Evolutionary conservation across 495 filamentous ascomycete species (phyloP), one percentile per base, ranked within the genome.

Genomic region (Eremomyces bilateralis): DNA sequence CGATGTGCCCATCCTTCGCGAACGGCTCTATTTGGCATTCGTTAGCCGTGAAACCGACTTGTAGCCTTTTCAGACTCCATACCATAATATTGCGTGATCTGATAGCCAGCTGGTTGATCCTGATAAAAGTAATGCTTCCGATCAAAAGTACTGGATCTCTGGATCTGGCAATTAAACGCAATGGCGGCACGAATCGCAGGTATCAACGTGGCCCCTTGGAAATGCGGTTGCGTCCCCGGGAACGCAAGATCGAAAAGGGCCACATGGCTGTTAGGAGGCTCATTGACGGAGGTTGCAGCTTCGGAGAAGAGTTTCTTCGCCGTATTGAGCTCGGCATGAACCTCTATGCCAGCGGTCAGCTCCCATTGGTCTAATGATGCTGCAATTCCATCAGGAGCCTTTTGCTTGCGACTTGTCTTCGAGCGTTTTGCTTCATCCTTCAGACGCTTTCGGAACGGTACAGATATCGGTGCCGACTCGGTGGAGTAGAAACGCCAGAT

Each of bases 41-140:
- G 24, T 25, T 19, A 33, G 12, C 0, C 21, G 15, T 5, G 15
- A 24, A 3, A n/a, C 3, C 16, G 15, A n/a, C 4, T 29, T 8
- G 24, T 21, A 1, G 24, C 24, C 24, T 8, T 3, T 18, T 12
- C 20, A 16, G 20, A 20, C 2, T 15, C 18, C 48, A 45, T 69
- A 69, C 64, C 65, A 46, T 76, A 93, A 55, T 83, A 95, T 47
- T 99, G 90, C 4, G 88, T 99, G 37, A 99, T 88, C 53, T 99
- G 88, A 53, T 95, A 99, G 0, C 88, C 88, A 0, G 75, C 62
- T 4, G 90, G 88, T 50, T 99, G 88, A 53, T 99, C 88, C 65
- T 83, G 85, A 56, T 94, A 90, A 55, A 94, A 94, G 51, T 99
- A 99, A 48, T 99, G 88, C 51, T 99, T 99, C 33, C 88, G 66